Base-by-base conservation (phyloP, 495 filamentous ascomycete genomes). In the Penicillium samsonianum region DNA sequence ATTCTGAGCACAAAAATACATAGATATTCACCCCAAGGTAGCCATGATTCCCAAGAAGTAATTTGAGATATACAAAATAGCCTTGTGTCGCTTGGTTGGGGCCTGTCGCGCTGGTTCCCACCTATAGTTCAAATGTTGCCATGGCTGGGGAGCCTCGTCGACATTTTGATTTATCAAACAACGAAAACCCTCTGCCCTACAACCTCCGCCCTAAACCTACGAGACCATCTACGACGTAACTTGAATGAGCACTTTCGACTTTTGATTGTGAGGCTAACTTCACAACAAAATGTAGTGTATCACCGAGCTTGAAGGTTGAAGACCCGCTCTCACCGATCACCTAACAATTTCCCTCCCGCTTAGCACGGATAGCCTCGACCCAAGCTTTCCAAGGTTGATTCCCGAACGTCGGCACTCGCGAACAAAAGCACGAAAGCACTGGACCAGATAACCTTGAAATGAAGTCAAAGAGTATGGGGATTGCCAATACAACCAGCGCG, bases 241-340 rank as follows among this genome's bases (percentile, higher is more conserved):
- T 38, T 10, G 6, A 17, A 38, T 17, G 35, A 38, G 8, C 35
- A 38, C 35, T 38, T 17, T 38, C n/a, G 35, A 17, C 35, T 50
- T 30, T 50, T 16, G 19, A 50, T 50, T 50, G 30, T 37, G 30
- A 50, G 47, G 47, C 30, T 50, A 50, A 38, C 35, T n/a, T n/a
- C 47, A 37, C 47, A 23, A 9, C 7, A 37, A 16, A 49, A 50
- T 9, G 47, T 19, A 50, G 30, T 37, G 47, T 37, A 50, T 31
- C 31, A 37, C 31, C 47, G 19, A 37, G 14, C n/a, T 7, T 12
- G 14, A 14, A 14, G n/a, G 10, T 46, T 45, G 23, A 47, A 30
- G 44, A 47, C 9, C 7, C 5, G 19, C 30, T 6, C 2, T 48
- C 26, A 37, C 47, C 22, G 28, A 50, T 50, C 17, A 2, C n/a